A percentile compares a stretch with the other conserved stretches of the same genome.
These are phyloP conservation scores for Metahyphopichia silvanorum DNA, from an alignment of 805 yeast species.

Conservation along the genomic window DNA sequence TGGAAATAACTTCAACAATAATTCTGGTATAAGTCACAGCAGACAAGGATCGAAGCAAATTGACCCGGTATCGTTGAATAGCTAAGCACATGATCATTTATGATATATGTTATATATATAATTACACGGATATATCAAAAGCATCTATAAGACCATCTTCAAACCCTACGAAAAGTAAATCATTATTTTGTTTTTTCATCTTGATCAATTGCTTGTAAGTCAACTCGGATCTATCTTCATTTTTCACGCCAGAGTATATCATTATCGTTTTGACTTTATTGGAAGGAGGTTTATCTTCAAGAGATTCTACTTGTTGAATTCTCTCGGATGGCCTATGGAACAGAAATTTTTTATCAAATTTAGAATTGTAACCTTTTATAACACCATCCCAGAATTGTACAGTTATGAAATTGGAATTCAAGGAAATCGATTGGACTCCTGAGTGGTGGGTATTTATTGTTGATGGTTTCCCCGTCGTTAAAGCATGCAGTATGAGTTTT, in stretches of 20 bases:
- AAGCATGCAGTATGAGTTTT: constrained; percentile 27
- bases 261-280: too few species aligned
- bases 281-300: constrained; percentile 5
- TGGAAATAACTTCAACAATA: constrained; percentile 15
- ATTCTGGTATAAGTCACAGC: constrained; percentile 6
- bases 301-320: constrained; percentile 8
- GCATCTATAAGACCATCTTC: constrained; percentile 53
- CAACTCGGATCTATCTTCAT: constrained; percentile 6
- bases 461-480: constrained; percentile 1
- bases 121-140: too few species aligned
- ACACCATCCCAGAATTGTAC: constrained; percentile 54
- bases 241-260: too few species aligned
- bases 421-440: constrained; percentile 21
- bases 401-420: constrained; percentile 24
- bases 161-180: constrained; percentile 47
- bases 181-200: constrained; percentile 9
- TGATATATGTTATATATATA: too few species aligned
- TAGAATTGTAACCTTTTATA: constrained; percentile 15
- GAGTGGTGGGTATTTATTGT: constrained; percentile 9
- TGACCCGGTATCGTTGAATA: constrained; percentile 5
- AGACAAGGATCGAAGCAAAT: constrained; percentile 7
- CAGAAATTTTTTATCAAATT: constrained; percentile 7
- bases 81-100: constrained; percentile 1
- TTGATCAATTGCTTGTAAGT: constrained; percentile 10
- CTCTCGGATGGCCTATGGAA: constrained; percentile 5